Conservation (phyloP, 106 monocot genomes). For the Dendrobium nobile region DNA sequence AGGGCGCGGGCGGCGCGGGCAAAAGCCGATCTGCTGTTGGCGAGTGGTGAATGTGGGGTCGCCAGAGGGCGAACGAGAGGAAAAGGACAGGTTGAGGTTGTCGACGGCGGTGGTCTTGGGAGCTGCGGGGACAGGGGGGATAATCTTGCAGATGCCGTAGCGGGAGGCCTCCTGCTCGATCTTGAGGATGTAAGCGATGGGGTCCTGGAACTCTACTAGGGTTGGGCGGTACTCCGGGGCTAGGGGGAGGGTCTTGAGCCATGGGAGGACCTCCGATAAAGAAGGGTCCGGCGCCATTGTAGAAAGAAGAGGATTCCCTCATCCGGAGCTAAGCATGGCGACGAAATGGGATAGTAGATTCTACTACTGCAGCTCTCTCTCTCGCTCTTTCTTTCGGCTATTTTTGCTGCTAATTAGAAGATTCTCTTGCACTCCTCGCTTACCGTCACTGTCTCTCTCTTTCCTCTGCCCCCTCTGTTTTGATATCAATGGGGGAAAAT, state of each 20-base stretch:
- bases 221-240: slow-evolving; percentile 94
- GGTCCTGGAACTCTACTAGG: slow-evolving; percentile 78
- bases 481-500: slow-evolving; percentile 1
- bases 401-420: too few species aligned
- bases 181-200: slow-evolving; percentile 88
- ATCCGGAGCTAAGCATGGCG: neutral
- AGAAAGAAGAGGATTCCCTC: slow-evolving; percentile 6
- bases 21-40: slow-evolving; percentile 93
- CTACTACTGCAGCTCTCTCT: neutral
- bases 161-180: slow-evolving; percentile 84
- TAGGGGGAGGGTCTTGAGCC: slow-evolving; percentile 80
- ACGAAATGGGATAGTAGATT: neutral
- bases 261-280: slow-evolving; percentile 35
- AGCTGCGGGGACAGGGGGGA: slow-evolving; percentile 69
- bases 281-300: slow-evolving; percentile 19
- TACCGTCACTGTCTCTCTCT: neutral
- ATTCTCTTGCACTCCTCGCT: neutral
- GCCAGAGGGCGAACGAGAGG: slow-evolving; percentile 17
- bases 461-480: neutral
- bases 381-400: neutral
- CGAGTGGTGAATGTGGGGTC: slow-evolving; percentile 73
- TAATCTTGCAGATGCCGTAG: slow-evolving; percentile 98
- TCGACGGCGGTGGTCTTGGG: slow-evolving; percentile 45
- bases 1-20: slow-evolving; percentile 71
- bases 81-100: slow-evolving; percentile 65